A percentile compares a stretch with the other conserved stretches of the same genome.
phyloP scores from a whole-genome alignment of 202 grass and related monocot genomes.

The Brachypodium distachyon region DNA sequence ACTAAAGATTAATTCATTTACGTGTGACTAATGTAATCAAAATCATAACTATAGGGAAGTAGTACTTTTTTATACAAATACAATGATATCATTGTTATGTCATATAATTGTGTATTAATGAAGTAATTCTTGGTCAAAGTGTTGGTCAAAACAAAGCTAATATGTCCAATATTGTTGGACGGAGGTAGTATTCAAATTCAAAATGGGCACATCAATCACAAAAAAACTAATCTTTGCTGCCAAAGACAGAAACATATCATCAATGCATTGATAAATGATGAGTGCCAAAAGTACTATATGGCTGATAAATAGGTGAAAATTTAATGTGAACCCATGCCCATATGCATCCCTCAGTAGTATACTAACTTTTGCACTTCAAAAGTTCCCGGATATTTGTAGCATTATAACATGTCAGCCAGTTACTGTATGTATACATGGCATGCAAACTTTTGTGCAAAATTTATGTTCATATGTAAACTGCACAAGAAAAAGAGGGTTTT shows the following conservation, averaged over 20 bases:
- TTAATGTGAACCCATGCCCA: too few relatives aligned
- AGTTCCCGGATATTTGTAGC: not conserved
- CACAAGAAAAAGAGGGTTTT: not conserved
- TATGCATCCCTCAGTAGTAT: not conserved
- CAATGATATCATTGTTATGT: too few relatives aligned
- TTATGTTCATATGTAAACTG: not conserved
- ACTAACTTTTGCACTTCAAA: not conserved
- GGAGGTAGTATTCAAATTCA: too few relatives aligned
- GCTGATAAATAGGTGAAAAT: not conserved
- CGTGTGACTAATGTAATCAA: too few relatives aligned
- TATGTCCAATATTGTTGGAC: too few relatives aligned
- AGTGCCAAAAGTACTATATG: not conserved
- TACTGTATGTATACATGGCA: not conserved
- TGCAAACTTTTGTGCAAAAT: not conserved
- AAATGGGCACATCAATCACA: not conserved
- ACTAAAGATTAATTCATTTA: too few relatives aligned
- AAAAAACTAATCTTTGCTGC: not conserved
- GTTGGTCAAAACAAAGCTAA: too few relatives aligned
- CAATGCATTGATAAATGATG: not conserved
- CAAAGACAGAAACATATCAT: not conserved
- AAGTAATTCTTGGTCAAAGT: too few relatives aligned
- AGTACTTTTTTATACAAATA: too few relatives aligned
- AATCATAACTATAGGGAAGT: too few relatives aligned
- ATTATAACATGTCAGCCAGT: not conserved
- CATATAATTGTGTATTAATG: too few relatives aligned